These are phyloP conservation scores for Fusarium chuoi DNA, from an alignment of 2,329 filamentous ascomycete species.

Conservation along the genomic window DNA sequence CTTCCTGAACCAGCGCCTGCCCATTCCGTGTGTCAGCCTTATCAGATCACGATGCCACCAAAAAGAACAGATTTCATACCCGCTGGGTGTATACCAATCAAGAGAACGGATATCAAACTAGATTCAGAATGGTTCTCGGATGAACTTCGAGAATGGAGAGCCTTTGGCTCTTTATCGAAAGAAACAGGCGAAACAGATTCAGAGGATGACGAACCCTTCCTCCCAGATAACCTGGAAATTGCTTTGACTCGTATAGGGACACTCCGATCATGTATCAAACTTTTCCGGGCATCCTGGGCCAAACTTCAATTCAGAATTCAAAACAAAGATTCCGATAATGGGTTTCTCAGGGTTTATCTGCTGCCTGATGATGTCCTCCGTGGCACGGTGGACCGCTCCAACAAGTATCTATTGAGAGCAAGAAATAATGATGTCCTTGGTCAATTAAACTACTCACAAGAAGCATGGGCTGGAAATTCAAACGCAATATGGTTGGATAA, in stretches of 20 bases:
- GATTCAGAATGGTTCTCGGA: slow-evolving; percentile 23
- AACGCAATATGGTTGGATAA: slow-evolving; percentile 7
- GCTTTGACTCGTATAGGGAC: slow-evolving; percentile 42
- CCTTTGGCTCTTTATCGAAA: slow-evolving; percentile 40
- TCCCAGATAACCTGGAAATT: slow-evolving; percentile 41
- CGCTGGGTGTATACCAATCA: slow-evolving; percentile 52
- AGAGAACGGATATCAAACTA: slow-evolving; percentile 27
- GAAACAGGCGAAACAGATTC: background rate
- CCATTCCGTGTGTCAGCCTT: background rate
- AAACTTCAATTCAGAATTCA: slow-evolving; percentile 53
- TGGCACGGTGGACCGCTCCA: slow-evolving; percentile 60
- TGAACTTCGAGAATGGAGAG: slow-evolving; percentile 42
- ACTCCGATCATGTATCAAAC: slow-evolving; percentile 39
- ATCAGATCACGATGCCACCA: slow-evolving; percentile 26
- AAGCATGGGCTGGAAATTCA: slow-evolving; percentile 63
- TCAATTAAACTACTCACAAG: slow-evolving; percentile 64
- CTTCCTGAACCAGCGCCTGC: background rate
- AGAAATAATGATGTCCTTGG: slow-evolving; percentile 60
- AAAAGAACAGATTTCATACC: slow-evolving; percentile 51
- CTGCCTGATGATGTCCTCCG: slow-evolving; percentile 74
- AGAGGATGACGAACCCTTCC: background rate
- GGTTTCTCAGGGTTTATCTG: slow-evolving; percentile 66
- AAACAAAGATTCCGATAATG: slow-evolving; percentile 26
- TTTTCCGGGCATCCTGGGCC: slow-evolving; percentile 56
- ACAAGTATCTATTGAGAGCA: slow-evolving; percentile 55